phyloP scores from a whole-genome alignment of 306 rosid species.

The Begonia masoniana region DNA sequence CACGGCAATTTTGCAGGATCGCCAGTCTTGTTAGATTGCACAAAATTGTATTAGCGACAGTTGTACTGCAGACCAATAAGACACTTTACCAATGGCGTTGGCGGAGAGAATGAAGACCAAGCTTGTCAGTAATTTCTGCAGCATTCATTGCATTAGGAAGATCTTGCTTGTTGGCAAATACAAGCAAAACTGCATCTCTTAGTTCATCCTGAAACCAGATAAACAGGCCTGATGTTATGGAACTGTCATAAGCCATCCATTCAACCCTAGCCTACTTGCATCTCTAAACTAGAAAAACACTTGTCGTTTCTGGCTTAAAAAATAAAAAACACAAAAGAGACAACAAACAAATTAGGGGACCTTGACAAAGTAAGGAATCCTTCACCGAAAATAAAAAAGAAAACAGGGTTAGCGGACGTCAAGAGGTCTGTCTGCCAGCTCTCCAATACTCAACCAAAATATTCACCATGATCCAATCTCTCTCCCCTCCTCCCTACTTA shows the following conservation, averaged over 20 bases:
- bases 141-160: conserved; percentile 99
- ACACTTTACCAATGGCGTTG: conserved; percentile 86
- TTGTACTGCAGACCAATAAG: conserved; percentile 4
- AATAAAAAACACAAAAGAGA: no score
- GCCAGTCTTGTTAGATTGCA: background rate
- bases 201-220: conserved; percentile 69
- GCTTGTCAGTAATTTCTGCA: conserved; percentile 96
- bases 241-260: no score
- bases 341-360: no score
- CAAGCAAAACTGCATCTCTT: conserved; percentile 92
- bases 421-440: no score
- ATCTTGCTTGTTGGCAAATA: conserved; percentile 98
- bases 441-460: no score
- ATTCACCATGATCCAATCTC: no score
- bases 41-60: background rate
- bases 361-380: no score
- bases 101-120: conserved; percentile 92
- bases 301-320: no score
- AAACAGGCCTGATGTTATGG: conserved; percentile 1
- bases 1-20: background rate
- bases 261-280: no score
- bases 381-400: no score
- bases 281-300: background rate
- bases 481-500: no score
- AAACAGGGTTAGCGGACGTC: no score